Base-by-base conservation (phyloP, 768 basidiomycete species). In the Peribolospora baueri region DNA sequence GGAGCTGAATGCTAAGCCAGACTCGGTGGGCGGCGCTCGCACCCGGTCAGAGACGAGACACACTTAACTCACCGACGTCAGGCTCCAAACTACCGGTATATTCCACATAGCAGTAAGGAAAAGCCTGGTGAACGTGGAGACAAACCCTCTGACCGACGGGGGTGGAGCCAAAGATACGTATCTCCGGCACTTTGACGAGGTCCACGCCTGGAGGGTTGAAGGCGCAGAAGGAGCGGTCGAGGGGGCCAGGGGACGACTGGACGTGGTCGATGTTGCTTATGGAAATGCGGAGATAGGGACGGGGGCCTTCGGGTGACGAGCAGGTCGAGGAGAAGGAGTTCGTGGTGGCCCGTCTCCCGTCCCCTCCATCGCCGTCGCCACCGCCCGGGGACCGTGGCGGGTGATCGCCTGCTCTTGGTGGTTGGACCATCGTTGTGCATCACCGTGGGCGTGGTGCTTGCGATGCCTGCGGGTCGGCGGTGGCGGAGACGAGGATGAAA, bases 41-140 rank as follows among this genome's bases (percentile, higher is more conserved):
- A 25, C 25, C 25, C 25, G 25, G 25, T 25, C 25, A 25, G 25
- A 25, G 25, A 25, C n/a, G 5, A 9, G 36, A 3, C 46, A 42
- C 10, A 49, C 25, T 25, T 36, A 56, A 64, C 73, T 62, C 61
- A 83, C 85, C 82, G 59, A 75, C 66, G 38, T 70, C 72, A 0
- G 78, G 77, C 48, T 74, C 73, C 64, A 90, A 66, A 40, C 73
- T 73, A 1, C 77, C 82, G 25, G 66, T 61, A 69, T 91, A 98
- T 61, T 86, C 81, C 49, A 91, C 74, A 65, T 76, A 91, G 66
- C 90, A 79, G 68, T 98, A 98, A 0, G 91, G 90, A 68, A 82
- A 91, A 40, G 82, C 82, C 70, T 88, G 85, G 65, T 93, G 90
- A 46, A 97, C 71, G 70, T 93, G 81, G 10, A 90, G 74, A 64